phyloP scores from a whole-genome alignment of 202 grass and related monocot species.

The Zoysia matrella region DNA sequence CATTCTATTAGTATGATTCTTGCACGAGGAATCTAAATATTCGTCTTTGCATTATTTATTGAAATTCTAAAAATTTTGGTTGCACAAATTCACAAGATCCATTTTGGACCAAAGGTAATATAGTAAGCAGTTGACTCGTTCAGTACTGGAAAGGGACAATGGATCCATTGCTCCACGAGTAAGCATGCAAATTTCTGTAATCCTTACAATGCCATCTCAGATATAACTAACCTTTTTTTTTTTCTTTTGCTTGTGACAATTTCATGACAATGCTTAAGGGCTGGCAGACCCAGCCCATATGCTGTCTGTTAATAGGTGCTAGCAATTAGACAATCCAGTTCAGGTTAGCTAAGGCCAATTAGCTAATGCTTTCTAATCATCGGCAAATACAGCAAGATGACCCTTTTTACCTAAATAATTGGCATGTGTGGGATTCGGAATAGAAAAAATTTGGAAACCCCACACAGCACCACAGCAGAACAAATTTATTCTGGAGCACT shows the following conservation, averaged over 20 bases:
- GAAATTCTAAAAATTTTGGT: neutral
- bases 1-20: neutral
- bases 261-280: neutral
- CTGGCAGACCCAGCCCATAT: neutral
- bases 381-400: slow-evolving; percentile 15
- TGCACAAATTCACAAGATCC: neutral
- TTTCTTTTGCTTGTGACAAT: neutral
- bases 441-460: slow-evolving; percentile 30
- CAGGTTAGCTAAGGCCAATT: slow-evolving; percentile 23
- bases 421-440: slow-evolving; percentile 30
- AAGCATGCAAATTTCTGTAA: neutral
- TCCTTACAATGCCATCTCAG: neutral
- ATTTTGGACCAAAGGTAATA: neutral
- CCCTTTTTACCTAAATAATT: slow-evolving; percentile 20
- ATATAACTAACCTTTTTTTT: neutral
- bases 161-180: neutral
- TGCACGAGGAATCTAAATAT: neutral
- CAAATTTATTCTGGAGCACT: slow-evolving; percentile 20
- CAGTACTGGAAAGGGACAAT: neutral
- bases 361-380: slow-evolving; percentile 31
- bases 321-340: slow-evolving; percentile 24
- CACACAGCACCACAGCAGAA: slow-evolving; percentile 4
- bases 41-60: neutral
- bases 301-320: slow-evolving; percentile 17
- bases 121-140: neutral